Evolutionary conservation across 352 stramenopile species (phyloP).

Genomic region (Phytophthora fragariae): DNA sequence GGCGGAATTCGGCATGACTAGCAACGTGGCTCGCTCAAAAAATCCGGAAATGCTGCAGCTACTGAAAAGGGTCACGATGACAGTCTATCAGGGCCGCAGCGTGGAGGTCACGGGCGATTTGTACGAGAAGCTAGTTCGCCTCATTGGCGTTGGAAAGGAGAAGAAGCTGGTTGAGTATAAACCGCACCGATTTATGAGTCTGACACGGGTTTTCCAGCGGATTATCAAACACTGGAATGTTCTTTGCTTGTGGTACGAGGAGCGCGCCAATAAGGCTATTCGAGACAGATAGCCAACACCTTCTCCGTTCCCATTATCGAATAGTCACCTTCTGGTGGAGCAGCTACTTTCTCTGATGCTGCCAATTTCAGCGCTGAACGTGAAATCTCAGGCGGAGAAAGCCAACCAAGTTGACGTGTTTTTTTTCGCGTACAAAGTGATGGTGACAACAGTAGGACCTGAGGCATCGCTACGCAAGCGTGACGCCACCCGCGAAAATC

Average conservation of each 20-base stretch:
- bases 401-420: conserved; percentile 19
- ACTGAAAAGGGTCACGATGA: neutral
- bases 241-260: conserved; percentile 7
- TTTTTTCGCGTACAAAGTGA: conserved; percentile 6
- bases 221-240: conserved; percentile 14
- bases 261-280: neutral
- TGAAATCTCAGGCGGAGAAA: conserved; percentile 10
- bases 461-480: neutral
- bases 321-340: neutral
- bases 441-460: too few relatives aligned
- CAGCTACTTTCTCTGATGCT: conserved; percentile 12
- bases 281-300: neutral
- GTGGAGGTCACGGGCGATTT: conserved; percentile 8
- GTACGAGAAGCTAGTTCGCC: neutral
- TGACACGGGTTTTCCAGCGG: neutral
- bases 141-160: conserved; percentile 10
- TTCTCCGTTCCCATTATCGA: neutral
- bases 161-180: conserved; percentile 15
- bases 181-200: conserved; percentile 13
- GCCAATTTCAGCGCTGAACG: conserved; percentile 7
- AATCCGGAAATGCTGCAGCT: conserved; percentile 11
- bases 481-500: neutral
- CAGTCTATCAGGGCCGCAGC: conserved; percentile 3
- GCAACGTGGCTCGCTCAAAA: neutral
- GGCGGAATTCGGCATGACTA: conserved; percentile 2